Evolutionary conservation across 1,284 basidiomycete species (phyloP), one percentile per base, ranked within the genome.

Genomic region (Ceratobasidium sp.): DNA sequence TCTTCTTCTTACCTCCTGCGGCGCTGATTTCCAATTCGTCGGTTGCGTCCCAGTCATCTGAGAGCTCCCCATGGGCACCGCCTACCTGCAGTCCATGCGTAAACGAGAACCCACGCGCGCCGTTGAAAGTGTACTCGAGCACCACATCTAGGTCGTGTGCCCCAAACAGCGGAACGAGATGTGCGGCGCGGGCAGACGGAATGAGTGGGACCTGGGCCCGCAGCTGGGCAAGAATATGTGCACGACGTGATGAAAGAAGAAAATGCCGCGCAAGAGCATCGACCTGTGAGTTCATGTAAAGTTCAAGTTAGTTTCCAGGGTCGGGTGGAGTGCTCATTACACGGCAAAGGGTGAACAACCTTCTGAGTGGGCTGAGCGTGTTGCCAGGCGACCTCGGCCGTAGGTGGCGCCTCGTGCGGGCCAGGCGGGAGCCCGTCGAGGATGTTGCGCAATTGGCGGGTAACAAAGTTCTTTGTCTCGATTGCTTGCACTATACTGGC

Each of bases 161-260:
- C 76, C 91, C 87, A 80, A 93, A 89, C 4, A 96, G 84, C 1
- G 95, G 93, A 79, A 97, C 95, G 55, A 95, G 86, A 43, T 80
- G 80, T 0, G 85, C 82, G 74, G 89, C 84, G 0, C 85, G 83
- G 0, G 80, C 71, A 2, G 81, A 50, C 0, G 91, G 85, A 26
- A 97, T 89, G 72, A 91, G 85, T 0, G 89, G 88, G 79, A 93
- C 88, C 30, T 84, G 79, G 30, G 79, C 78, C 0, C 35, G 11
- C 14, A 81, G 64, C 79, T 77, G 71, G 85, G 78, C 35, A 26
- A 69, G 52, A 28, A 69, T 54, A 69, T 69, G 54, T 23, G 66
- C 66, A 18, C 66, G 66, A n/a, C 66, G 66, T 43, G 66, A 69
- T 58, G 66, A 52, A 18, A 58, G 23, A 23, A 58, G 41, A 28